Base-by-base conservation (phyloP, 2,329 filamentous ascomycete genomes). In the Chrysoporthe cubensis region DNA sequence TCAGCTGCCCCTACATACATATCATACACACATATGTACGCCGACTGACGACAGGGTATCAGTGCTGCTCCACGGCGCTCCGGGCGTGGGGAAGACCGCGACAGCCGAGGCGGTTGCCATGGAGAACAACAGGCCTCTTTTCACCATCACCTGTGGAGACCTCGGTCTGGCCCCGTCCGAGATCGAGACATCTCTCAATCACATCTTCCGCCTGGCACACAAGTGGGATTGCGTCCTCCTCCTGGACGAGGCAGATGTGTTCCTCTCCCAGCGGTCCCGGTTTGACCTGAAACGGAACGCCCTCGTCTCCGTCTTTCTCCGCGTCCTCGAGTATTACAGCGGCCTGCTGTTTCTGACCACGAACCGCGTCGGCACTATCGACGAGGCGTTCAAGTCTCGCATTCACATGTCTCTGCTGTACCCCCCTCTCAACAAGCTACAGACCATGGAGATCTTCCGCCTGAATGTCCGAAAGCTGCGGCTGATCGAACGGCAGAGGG, bases 151-250 rank as follows among this genome's bases (percentile, higher is more conserved):
- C n/a, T 73, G 68, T 16, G 75, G 71, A 16, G 74, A 77, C 56
- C 66, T 80, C 4, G 77, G 77, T 37, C 67, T 66, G 4, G 67
- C 69, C 1, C 69, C 78, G 0, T 60, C 66, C 1, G 71, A 73
- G 1, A 72, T 78, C 14, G 76, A 78, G 63, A 63, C 62, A 9
- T 71, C 74, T 9, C 69, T 80, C 18, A 60, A 68, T 14, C 58
- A 71, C 16, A 68, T 72, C n/a, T 78, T 80, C 64, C 68, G 69
- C 1, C 67, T 77, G 6, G 77, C 75, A 0, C 64, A 69, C 5
- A 69, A 65, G 3, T 83, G 80, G 81, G 76, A 80, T 58, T 79
- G 77, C 18, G 77, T 83, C 0, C 69, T 83, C 0, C 72, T 81
- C 2, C 70, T 81, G 26, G 26, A 26, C 26, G 26, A 26, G 26